Conservation (phyloP, 1,284 basidiomycete genomes). For the Leucoagaricus sp. region DNA sequence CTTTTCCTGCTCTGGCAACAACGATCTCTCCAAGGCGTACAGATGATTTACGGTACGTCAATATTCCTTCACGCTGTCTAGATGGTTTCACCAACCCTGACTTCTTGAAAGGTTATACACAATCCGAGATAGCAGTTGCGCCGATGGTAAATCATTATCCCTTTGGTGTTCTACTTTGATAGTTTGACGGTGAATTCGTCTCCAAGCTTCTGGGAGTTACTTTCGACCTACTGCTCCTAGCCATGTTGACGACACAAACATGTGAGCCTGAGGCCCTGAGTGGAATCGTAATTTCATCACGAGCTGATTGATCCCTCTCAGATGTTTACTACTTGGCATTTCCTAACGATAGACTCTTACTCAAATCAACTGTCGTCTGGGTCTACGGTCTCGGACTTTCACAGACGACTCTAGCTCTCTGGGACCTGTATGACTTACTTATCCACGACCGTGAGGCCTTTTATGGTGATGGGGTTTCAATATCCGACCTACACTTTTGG, state of each 20-base stretch:
- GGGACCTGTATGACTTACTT: background rate
- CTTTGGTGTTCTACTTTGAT: too few species aligned
- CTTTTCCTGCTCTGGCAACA: too few species aligned
- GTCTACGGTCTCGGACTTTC: background rate
- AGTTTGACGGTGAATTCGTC: too few species aligned
- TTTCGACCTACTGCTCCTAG: background rate
- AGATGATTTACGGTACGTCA: too few species aligned
- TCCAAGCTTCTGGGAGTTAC: background rate
- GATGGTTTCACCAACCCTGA: too few species aligned
- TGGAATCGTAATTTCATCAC: background rate
- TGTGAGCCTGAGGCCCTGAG: background rate
- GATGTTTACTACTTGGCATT: constrained; percentile 6
- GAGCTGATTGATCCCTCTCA: background rate
- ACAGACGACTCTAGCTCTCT: background rate
- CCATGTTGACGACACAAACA: background rate
- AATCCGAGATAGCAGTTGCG: too few species aligned
- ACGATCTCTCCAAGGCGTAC: too few species aligned
- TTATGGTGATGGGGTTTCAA: background rate
- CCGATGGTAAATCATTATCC: too few species aligned
- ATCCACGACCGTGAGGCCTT: background rate
- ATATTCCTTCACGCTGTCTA: too few species aligned
- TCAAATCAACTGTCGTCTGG: background rate
- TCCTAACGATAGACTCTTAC: background rate
- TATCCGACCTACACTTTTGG: background rate
- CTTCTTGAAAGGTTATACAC: too few species aligned